Percentiles rank a stretch among this genome's conserved stretches.
These are phyloP conservation scores for Bullera alba DNA, from an alignment of 768 basidiomycete genomes.

Conservation along the genomic window DNA sequence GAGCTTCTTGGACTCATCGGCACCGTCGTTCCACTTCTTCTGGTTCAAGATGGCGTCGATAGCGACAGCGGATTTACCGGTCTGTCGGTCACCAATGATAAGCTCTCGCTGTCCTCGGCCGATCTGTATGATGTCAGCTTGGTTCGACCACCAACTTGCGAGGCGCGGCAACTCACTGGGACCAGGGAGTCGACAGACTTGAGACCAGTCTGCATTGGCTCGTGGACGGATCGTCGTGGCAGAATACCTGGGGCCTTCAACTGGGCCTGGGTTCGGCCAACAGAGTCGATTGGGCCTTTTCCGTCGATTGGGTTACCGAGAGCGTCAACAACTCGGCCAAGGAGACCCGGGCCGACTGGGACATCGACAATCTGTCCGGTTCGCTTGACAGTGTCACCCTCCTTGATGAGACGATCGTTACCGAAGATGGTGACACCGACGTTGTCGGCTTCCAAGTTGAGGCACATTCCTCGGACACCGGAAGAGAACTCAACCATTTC, in stretches of 20 bases:
- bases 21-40: constrained; percentile 98
- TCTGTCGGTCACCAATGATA: constrained; percentile 99
- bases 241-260: constrained; percentile 99
- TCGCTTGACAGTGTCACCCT: constrained; percentile 99
- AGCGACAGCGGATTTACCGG: constrained; percentile 90
- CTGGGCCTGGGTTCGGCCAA: constrained; percentile 92
- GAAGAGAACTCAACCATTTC: constrained; percentile 99
- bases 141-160: neutral
- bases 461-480: constrained; percentile 99
- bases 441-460: constrained; percentile 99
- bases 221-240: constrained; percentile 96
- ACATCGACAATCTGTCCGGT: constrained; percentile 99
- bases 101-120: constrained; percentile 99
- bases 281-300: constrained; percentile 90
- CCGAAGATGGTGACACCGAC: constrained; percentile 99
- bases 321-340: constrained; percentile 98
- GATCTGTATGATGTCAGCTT: constrained; percentile 50
- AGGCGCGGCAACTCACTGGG: constrained; percentile 51
- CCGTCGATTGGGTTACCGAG: constrained; percentile 99
- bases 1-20: constrained; percentile 93
- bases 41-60: constrained; percentile 99
- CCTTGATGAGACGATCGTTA: constrained; percentile 84
- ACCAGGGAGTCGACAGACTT: constrained; percentile 99
- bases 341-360: constrained; percentile 91
- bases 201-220: constrained; percentile 99